Percentiles rank a stretch among this genome's conserved stretches.
These are phyloP conservation scores for Ascochyta rabiei DNA, from an alignment of 2,329 filamentous ascomycete species.

Conservation along the genomic window DNA sequence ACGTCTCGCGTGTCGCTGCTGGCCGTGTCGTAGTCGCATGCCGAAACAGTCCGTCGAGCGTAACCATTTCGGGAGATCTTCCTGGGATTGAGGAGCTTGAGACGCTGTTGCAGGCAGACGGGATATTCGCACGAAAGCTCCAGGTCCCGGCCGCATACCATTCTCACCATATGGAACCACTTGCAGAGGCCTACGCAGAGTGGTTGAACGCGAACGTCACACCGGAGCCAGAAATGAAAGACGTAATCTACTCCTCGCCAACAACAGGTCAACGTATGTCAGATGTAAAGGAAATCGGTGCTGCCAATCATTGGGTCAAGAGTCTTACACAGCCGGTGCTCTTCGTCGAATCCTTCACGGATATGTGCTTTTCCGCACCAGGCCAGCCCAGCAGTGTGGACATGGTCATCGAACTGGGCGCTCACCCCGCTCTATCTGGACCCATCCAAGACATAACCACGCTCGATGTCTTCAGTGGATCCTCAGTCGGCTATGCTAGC, in stretches of 20 bases:
- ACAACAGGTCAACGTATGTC: neutral
- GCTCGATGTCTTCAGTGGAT: neutral
- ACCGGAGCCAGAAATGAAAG: neutral
- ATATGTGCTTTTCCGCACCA: constrained; percentile 5
- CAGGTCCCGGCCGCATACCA: constrained; percentile 55
- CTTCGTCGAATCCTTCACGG: constrained; percentile 2
- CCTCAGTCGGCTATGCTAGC: constrained; percentile 24
- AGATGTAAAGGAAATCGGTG: neutral
- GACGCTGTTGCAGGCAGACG: constrained; percentile 40
- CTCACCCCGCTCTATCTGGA: constrained; percentile 7
- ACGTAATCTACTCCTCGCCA: constrained; percentile 3
- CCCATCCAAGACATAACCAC: constrained; percentile 17
- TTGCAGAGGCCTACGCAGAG: constrained; percentile 19
- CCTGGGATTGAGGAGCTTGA: constrained; percentile 45
- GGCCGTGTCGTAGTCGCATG: constrained; percentile 20
- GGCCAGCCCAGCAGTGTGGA: neutral
- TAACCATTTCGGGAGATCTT: constrained; percentile 53
- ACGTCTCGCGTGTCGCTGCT: neutral
- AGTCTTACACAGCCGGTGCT: constrained; percentile 9
- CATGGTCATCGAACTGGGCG: constrained; percentile 12
- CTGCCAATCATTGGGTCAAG: constrained; percentile 7
- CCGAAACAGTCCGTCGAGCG: constrained; percentile 48
- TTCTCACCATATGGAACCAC: constrained; percentile 49
- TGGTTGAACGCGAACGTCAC: neutral
- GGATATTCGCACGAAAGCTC: constrained; percentile 48